Evolutionary conservation across 306 rosid genomes (phyloP), one percentile per base, ranked within the genome.

Genomic region (Castanea crenata): DNA sequence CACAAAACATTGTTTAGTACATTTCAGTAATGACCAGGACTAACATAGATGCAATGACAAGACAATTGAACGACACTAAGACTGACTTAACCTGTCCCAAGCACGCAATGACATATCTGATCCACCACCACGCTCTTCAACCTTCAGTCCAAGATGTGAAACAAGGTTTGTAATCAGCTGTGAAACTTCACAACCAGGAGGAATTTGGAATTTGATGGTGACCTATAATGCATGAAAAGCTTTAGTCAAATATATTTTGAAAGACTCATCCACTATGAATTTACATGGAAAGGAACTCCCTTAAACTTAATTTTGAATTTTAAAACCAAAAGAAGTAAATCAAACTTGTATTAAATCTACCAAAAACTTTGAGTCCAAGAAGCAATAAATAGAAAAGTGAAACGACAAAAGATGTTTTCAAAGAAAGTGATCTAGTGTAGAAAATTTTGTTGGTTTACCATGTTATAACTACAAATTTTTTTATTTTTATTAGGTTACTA

Each of bases 21-120:
- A 80, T 68, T 38, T 18, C 25, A 72, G 32, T 34, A 74, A 69
- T 63, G 63, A 46, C 64, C 44, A 74, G 18, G 46, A 70, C 85
- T 20, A 70, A 56, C 19, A 59, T 34, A 38, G 61, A 49, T 20
- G 46, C 54, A 74, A n/a, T 55, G 27, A 73, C 68, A 16, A 59
- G 29, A 80, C 29, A 49, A 80, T n/a, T 71, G 41, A 74, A 6
- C 16, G 27, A 76, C 64, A 75, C 35, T 55, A 76, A 78, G 38
- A 74, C 52, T 27, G 46, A 80, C 70, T 56, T 14, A 72, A 92
- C 97, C 94, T 92, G 88, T 90, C 92, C 99, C 97, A 92, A 78
- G 97, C 91, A 25, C 93, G 97, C 85, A 92, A 76, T 55, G 79
- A 73, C 92, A 90, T 91, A 81, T 88, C 90, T 20, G 92, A 86